phyloP scores from a whole-genome alignment of 2,329 filamentous ascomycete species.

The Aspergillus neoniger region DNA sequence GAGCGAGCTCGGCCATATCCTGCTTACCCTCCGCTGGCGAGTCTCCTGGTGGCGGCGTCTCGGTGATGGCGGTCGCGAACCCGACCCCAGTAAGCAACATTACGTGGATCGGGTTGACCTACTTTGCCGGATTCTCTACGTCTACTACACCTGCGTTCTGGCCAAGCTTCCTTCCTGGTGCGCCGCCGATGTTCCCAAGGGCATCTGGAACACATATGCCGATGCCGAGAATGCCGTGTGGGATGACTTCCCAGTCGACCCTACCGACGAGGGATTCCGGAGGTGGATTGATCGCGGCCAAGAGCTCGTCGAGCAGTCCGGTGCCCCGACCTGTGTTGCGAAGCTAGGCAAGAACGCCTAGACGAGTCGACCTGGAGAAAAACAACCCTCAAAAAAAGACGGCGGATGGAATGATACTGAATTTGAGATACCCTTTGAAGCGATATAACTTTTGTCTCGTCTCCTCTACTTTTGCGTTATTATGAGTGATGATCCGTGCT shows the following conservation, averaged over 20 bases:
- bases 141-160: slow-evolving; percentile 48
- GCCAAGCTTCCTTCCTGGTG: slow-evolving; percentile 47
- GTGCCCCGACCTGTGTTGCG: slow-evolving; percentile 35
- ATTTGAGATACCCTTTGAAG: slow-evolving; percentile 40
- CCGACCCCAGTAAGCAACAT: slow-evolving; percentile 41
- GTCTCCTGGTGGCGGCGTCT: slow-evolving; percentile 49
- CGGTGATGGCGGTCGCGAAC: slow-evolving; percentile 40
- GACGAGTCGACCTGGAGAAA: neutral
- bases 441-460: slow-evolving; percentile 16
- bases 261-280: slow-evolving; percentile 43
- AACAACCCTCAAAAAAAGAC: slow-evolving; percentile 11
- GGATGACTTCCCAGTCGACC: slow-evolving; percentile 46
- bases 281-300: slow-evolving; percentile 44
- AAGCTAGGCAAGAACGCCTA: slow-evolving; percentile 21
- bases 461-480: slow-evolving; percentile 13
- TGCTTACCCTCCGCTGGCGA: slow-evolving; percentile 48
- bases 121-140: slow-evolving; percentile 49
- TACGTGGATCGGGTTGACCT: slow-evolving; percentile 44
- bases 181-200: slow-evolving; percentile 39
- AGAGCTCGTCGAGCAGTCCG: slow-evolving; percentile 44
- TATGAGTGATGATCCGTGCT: slow-evolving; percentile 16
- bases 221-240: slow-evolving; percentile 43
- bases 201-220: slow-evolving; percentile 45
- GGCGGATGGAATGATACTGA: slow-evolving; percentile 32
- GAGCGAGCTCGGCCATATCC: slow-evolving; percentile 42